phyloP scores from a whole-genome alignment of 441 rosid genomes.

The Mallotus repandus region DNA sequence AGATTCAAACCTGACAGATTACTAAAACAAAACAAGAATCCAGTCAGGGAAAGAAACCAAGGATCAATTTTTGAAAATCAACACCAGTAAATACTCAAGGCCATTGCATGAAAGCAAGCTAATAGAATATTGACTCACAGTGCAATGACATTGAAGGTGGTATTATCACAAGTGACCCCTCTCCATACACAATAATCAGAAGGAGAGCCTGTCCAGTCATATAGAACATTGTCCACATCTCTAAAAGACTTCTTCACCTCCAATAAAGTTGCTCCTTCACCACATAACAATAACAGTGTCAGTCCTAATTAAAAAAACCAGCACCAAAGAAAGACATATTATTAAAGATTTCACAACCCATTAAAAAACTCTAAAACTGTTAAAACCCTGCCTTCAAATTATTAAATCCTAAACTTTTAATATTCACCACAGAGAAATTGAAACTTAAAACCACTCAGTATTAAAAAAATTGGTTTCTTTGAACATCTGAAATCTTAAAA shows the following conservation, averaged over 20 bases:
- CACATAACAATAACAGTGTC: slow-evolving; percentile 16
- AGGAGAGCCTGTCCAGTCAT: slow-evolving; percentile 80
- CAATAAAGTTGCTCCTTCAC: slow-evolving; percentile 64
- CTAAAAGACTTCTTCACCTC: slow-evolving; percentile 89
- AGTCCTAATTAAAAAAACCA: slow-evolving; percentile 5
- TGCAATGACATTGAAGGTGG: slow-evolving; percentile 74
- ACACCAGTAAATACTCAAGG: not conserved
- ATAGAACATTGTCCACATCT: slow-evolving; percentile 81
- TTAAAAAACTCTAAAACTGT: slow-evolving; percentile 2
- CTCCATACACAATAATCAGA: slow-evolving; percentile 89
- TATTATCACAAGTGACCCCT: slow-evolving; percentile 79
- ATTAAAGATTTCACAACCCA: not conserved
- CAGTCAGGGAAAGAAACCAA: slow-evolving; percentile 7
- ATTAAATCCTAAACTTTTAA: slow-evolving; percentile 5
- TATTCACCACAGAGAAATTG: not conserved
- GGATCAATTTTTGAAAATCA: not conserved
- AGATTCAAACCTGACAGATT: slow-evolving; percentile 86
- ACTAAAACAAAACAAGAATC: slow-evolving; percentile 37
- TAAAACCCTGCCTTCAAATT: not conserved
- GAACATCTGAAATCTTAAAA: not conserved
- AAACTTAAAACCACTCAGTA: not conserved
- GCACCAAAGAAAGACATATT: not conserved
- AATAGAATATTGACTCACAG: slow-evolving; percentile 53
- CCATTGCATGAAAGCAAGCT: slow-evolving; percentile 5
- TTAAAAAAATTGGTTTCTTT: not conserved